phyloP scores from a whole-genome alignment of 768 basidiomycete genomes.

The Lactifluus hygrophoroides region DNA sequence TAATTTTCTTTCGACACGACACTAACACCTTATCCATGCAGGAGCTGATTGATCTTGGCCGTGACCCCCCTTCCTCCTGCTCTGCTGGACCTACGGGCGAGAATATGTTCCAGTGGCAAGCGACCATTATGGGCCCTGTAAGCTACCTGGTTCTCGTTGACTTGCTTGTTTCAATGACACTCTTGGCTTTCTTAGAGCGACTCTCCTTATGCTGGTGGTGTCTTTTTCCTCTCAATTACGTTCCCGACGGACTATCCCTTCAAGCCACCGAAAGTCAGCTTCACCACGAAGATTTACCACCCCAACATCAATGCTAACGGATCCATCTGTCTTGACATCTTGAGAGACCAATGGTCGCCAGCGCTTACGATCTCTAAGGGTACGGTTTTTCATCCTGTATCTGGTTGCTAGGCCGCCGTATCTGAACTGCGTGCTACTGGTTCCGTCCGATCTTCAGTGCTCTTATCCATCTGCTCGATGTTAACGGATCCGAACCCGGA shows the following conservation, averaged over 20 bases:
- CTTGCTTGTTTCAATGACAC: constrained; percentile 21
- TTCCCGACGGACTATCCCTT: constrained; percentile 99
- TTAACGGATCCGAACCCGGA: constrained; percentile 99
- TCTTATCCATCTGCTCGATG: constrained; percentile 99
- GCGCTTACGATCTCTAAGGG: constrained; percentile 99
- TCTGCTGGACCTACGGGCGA: constrained; percentile 96
- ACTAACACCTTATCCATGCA: constrained; percentile 29
- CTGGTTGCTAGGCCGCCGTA: background rate
- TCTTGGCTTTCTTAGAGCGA: constrained; percentile 55
- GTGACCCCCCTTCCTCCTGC: constrained; percentile 99
- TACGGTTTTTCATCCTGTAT: constrained; percentile 28
- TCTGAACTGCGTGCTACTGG: background rate
- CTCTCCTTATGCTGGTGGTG: constrained; percentile 97
- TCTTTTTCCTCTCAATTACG: constrained; percentile 93
- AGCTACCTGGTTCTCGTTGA: constrained; percentile 29
- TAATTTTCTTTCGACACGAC: constrained; percentile 7
- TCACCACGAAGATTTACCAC: constrained; percentile 99
- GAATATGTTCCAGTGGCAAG: constrained; percentile 99
- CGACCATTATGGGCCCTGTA: constrained; percentile 99
- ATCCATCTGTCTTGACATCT: constrained; percentile 96
- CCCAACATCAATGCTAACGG: constrained; percentile 99
- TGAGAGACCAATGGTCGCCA: constrained; percentile 98
- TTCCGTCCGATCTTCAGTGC: constrained; percentile 40
- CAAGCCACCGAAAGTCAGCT: constrained; percentile 98
- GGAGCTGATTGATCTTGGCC: constrained; percentile 99